A percentile compares a stretch with the other conserved stretches of the same genome.
Evolutionary conservation across 2,329 filamentous ascomycete genomes (phyloP).

Genomic region (Aspergillus bombycis): DNA sequence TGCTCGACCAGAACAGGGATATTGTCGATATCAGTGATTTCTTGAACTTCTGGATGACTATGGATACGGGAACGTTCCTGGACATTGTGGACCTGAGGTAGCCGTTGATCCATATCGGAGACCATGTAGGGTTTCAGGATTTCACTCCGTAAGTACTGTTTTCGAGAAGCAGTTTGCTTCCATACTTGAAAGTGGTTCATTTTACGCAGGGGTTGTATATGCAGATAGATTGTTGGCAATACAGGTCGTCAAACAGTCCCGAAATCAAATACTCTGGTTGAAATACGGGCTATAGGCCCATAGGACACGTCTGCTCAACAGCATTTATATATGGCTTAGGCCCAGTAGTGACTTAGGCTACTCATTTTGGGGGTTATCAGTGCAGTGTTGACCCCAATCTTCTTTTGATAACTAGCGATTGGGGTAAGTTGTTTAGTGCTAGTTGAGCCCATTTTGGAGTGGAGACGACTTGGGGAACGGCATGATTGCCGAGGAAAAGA

Average conservation of each 20-base stretch:
- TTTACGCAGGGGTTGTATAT: constrained; percentile 3
- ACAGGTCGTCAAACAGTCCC: not conserved
- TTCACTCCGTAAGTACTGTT: constrained; percentile 30
- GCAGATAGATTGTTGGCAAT: not conserved
- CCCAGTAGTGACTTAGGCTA: not conserved
- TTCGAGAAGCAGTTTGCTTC: constrained; percentile 34
- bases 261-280: not conserved
- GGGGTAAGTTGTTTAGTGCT: not conserved
- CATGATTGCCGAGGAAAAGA: not conserved
- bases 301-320: not conserved
- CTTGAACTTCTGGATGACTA: constrained; percentile 24
- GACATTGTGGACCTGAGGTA: constrained; percentile 24
- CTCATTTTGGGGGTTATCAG: not conserved
- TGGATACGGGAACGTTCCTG: constrained; percentile 28
- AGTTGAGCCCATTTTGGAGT: not conserved
- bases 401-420: not conserved
- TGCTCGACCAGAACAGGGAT: constrained; percentile 24
- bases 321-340: not conserved
- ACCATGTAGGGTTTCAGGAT: constrained; percentile 33
- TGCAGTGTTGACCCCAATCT: not conserved
- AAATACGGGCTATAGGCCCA: not conserved
- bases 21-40: constrained; percentile 37
- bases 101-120: constrained; percentile 28
- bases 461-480: constrained; percentile 1
- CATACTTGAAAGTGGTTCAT: constrained; percentile 30